Conservation (phyloP, 495 filamentous ascomycete species). For the Staphylotrichum longicolle region DNA sequence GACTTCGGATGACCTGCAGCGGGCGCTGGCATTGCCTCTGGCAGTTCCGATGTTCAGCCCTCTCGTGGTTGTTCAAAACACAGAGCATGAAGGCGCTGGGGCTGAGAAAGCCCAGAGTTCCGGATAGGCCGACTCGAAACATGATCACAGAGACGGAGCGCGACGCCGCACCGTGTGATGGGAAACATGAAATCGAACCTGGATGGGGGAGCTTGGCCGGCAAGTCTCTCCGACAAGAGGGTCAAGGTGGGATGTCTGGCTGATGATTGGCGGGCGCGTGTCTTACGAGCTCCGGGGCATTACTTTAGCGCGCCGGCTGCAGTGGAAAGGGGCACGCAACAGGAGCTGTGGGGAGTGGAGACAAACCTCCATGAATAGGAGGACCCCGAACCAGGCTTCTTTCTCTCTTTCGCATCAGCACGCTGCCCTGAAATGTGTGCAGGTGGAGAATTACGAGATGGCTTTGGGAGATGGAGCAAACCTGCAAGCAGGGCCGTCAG, state of each 20-base stretch:
- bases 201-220: neutral
- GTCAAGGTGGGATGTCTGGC: neutral
- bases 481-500: neutral
- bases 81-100: too few relatives aligned
- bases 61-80: too few relatives aligned
- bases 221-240: neutral
- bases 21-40: neutral
- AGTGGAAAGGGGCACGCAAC: slow-evolving; percentile 21
- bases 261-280: slow-evolving; percentile 12
- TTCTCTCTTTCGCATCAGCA: too few relatives aligned
- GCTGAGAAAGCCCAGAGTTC: too few relatives aligned
- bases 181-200: too few relatives aligned
- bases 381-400: neutral
- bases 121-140: too few relatives aligned
- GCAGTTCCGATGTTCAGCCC: too few relatives aligned
- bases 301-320: slow-evolving; percentile 18
- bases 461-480: neutral
- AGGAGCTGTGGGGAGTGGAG: slow-evolving; percentile 7
- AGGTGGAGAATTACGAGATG: too few relatives aligned
- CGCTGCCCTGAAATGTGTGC: too few relatives aligned
- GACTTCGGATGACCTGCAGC: neutral
- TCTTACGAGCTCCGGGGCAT: neutral
- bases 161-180: too few relatives aligned
- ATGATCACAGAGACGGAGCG: too few relatives aligned
- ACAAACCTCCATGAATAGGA: neutral